phyloP scores from a whole-genome alignment of 78 protist species.

The Monosiga brevicollis region DNA sequence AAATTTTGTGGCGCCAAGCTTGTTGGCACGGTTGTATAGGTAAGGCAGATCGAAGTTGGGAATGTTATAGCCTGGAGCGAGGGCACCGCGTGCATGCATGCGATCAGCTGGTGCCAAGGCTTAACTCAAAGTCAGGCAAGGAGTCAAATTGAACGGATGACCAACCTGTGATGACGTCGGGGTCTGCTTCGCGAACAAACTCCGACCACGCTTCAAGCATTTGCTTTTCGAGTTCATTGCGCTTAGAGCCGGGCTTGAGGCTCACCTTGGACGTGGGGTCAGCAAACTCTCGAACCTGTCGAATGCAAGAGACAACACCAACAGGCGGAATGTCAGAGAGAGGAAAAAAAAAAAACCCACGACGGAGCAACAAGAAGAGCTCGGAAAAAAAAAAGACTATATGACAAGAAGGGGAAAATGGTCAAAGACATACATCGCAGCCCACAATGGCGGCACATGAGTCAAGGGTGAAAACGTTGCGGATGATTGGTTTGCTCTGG shows the following conservation, averaged over 20 bases:
- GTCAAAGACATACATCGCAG: no score
- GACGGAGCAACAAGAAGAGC: no score
- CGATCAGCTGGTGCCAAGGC: background rate
- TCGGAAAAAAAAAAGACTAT: no score
- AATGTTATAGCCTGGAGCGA: constrained; percentile 98
- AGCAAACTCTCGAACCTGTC: no score
- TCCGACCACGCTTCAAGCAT: constrained; percentile 68
- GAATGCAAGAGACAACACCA: no score
- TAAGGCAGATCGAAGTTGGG: constrained; percentile 95
- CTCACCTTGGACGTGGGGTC: no score
- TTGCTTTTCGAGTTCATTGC: no score
- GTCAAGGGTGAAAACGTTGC: constrained; percentile 68
- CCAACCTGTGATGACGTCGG: constrained; percentile 85
- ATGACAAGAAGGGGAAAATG: no score
- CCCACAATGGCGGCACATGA: constrained; percentile 87
- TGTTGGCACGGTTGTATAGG: constrained; percentile 80
- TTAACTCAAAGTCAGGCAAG: background rate
- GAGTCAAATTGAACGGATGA: background rate
- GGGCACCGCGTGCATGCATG: background rate
- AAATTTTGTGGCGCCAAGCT: constrained; percentile 26
- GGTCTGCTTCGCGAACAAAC: constrained; percentile 69
- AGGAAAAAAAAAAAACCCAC: no score
- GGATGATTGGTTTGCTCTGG: constrained; percentile 39
- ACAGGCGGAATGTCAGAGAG: no score
- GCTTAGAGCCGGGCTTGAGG: no score